phyloP scores from a whole-genome alignment of 2,329 filamentous ascomycete species.

The Paradendryphiella salina region DNA sequence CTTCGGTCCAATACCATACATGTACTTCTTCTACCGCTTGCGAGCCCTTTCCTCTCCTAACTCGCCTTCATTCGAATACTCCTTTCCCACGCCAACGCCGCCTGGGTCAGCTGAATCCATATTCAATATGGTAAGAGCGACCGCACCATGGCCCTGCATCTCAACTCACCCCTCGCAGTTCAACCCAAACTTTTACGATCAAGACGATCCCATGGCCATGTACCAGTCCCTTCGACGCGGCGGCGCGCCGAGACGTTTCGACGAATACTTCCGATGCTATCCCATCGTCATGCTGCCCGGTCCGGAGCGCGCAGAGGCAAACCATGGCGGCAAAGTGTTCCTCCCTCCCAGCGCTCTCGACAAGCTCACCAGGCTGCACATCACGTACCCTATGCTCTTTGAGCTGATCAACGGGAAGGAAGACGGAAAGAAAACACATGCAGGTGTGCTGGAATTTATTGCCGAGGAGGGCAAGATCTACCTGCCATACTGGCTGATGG shows the following conservation, averaged over 20 bases:
- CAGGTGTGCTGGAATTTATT: constrained; percentile 94
- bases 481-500: constrained; percentile 97
- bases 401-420: constrained; percentile 93
- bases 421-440: constrained; percentile 82
- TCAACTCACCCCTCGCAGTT: constrained; percentile 39
- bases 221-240: constrained; percentile 59
- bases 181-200: constrained; percentile 55
- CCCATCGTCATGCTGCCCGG: constrained; percentile 93
- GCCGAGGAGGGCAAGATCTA: constrained; percentile 97
- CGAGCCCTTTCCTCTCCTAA: constrained; percentile 21
- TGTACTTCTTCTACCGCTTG: constrained; percentile 11
- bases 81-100: background rate
- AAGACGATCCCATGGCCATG: constrained; percentile 58
- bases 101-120: background rate
- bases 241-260: constrained; percentile 73
- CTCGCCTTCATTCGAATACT: background rate
- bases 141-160: constrained; percentile 23
- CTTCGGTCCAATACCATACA: constrained; percentile 3
- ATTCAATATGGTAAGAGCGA: constrained; percentile 39
- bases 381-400: constrained; percentile 96
- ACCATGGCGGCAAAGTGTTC: constrained; percentile 97
- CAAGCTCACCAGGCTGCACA: constrained; percentile 93
- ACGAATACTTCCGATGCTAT: constrained; percentile 98
- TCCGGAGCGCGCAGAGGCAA: constrained; percentile 82
- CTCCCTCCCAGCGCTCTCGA: constrained; percentile 95